Conservation (phyloP, 164 flowering plant species). For the Magnolia sinica region DNA sequence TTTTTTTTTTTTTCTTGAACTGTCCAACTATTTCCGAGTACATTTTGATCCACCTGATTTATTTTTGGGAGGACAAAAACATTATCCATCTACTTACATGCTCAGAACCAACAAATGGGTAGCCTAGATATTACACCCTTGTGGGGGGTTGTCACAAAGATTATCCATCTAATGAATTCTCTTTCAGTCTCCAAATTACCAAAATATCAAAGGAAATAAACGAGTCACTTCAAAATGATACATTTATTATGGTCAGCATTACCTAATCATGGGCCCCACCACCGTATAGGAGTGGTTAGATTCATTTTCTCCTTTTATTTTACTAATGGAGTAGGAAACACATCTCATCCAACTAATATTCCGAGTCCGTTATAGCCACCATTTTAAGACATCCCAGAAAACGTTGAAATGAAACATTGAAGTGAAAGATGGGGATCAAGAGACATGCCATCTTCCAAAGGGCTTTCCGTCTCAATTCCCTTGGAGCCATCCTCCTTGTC, state of each 20-base stretch:
- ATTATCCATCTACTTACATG: too few relatives aligned
- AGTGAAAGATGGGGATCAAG: neutral
- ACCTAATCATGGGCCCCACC: neutral
- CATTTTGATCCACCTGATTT: too few relatives aligned
- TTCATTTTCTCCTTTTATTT: neutral
- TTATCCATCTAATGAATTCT: too few relatives aligned
- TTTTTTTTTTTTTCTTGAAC: too few relatives aligned
- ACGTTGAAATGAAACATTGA: neutral
- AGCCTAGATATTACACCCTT: too few relatives aligned
- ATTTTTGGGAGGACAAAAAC: too few relatives aligned
- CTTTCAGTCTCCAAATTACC: too few relatives aligned
- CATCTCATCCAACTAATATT: neutral
- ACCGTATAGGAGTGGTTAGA: neutral
- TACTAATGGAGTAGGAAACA: neutral
- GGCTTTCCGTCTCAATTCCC: conserved; percentile 19
- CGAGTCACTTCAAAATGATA: neutral
- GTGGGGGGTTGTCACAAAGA: too few relatives aligned
- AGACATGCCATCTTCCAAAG: neutral
- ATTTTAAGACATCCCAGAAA: neutral
- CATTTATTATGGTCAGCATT: neutral
- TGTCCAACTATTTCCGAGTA: too few relatives aligned
- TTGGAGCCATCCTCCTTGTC: conserved; percentile 32
- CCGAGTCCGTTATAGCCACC: neutral
- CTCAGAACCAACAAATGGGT: too few relatives aligned
- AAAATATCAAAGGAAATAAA: neutral